Conservation (phyloP, 139 green algal genomes). For the Tetraselmis chui region DNA sequence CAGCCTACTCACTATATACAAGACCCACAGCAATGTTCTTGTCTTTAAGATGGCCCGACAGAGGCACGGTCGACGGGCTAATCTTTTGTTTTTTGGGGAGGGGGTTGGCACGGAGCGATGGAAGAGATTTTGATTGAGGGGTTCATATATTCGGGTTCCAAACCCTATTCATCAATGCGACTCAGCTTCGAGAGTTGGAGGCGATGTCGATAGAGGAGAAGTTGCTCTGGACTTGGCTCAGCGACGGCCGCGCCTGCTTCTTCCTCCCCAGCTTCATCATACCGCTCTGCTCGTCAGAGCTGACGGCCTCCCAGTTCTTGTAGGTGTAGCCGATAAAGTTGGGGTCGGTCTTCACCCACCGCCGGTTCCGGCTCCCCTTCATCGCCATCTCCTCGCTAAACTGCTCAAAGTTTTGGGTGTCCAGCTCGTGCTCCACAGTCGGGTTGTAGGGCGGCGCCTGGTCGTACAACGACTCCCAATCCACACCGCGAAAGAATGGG, state of each 20-base stretch:
- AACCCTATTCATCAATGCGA: too few species aligned
- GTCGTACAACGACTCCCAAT: conserved; percentile 73
- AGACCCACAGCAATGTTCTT: too few species aligned
- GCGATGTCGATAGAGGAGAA: conserved; percentile 22
- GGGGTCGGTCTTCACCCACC: conserved; percentile 51
- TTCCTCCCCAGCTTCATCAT: conserved; percentile 33
- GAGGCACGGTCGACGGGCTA: too few species aligned
- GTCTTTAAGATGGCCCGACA: too few species aligned
- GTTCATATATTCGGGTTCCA: too few species aligned
- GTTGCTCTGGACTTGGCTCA: conserved; percentile 42
- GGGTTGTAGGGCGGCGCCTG: conserved; percentile 68
- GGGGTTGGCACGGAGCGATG: too few species aligned
- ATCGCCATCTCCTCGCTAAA: conserved; percentile 78
- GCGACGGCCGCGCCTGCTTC: conserved; percentile 13
- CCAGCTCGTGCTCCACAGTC: conserved; percentile 75
- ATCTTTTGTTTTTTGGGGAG: too few species aligned
- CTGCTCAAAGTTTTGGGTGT: conserved; percentile 97
- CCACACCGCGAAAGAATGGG: conserved; percentile 84
- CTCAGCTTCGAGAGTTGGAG: too few species aligned
- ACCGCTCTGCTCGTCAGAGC: conserved; percentile 4
- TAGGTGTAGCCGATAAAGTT: conserved; percentile 98
- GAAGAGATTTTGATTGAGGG: too few species aligned
- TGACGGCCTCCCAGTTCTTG: conserved; percentile 87
- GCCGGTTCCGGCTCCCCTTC: conserved; percentile 10
- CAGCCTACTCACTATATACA: too few species aligned